Base-by-base conservation (phyloP, 768 basidiomycete species). In the Boletus coccyginus region DNA sequence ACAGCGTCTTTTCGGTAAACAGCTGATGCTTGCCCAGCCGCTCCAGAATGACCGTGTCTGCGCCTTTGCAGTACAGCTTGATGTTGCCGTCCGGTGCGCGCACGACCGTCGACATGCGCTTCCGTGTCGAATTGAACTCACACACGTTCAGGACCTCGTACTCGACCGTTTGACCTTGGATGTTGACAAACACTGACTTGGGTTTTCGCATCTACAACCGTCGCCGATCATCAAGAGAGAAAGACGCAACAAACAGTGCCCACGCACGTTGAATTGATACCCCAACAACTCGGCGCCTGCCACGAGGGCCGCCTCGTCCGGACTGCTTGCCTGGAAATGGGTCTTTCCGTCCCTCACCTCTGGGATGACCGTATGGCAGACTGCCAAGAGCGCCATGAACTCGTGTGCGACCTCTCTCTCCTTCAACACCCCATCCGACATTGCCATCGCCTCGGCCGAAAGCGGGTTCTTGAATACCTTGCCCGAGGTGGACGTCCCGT, bases 341-440 rank as follows among this genome's bases (percentile, higher is more conserved):
- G 91, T 89, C 78, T 94, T 96, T n/a, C 83, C 94, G 56, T 92
- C 85, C 63, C 81, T 85, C 52, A 87, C 73, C 74, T 98, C 97
- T 3, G 97, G 97, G 65, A 98, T 98, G 62, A 99, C 97, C 1
- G 97, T 98, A 68, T 99, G 97, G 62, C 97, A 99, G 35, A 98
- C 94, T 2, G 96, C 89, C 48, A 98, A 78, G 21, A 98, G 78
- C 0, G 88, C 84, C 65, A 98, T 70, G 56, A 94, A 88, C 65
- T 93, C 90, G 57, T 76, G 72, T 43, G 89, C 71, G 19, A 86
- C 78, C 35, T 82, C 80, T 75, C 71, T 85, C 81, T 59, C 68
- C 52, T 48, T 65, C 46, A 49, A 39, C 17, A 55, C 35, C 11
- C 46, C 48, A 32, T 33, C 35, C 10, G 31, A 43, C 46, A 6